Evolutionary conservation across 495 filamentous ascomycete genomes (phyloP).

Genomic region (Neurospora sp.): DNA sequence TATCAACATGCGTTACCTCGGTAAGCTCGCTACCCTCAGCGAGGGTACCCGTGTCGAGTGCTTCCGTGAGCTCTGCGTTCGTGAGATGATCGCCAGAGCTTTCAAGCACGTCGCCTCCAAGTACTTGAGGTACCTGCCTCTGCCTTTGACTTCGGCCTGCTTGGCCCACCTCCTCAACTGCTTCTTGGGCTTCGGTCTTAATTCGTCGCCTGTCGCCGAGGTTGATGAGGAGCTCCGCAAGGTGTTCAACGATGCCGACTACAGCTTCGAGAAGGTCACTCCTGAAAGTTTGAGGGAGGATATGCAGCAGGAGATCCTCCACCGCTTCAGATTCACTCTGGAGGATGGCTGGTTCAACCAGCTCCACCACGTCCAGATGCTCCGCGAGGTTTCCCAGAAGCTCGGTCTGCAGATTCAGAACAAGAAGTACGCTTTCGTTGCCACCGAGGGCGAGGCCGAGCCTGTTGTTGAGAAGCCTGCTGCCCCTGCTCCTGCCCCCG

Average conservation of each 20-base stretch:
- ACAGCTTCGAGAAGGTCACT: slow-evolving; percentile 66
- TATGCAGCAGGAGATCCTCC: slow-evolving; percentile 58
- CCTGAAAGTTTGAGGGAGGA: slow-evolving; percentile 59
- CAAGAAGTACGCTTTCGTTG: slow-evolving; percentile 68
- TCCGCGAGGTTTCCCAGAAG: slow-evolving; percentile 84
- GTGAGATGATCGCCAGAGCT: slow-evolving; percentile 87
- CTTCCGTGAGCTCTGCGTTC: slow-evolving; percentile 62
- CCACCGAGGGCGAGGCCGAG: slow-evolving; percentile 15
- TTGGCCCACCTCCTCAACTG: slow-evolving; percentile 90
- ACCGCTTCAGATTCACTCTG: slow-evolving; percentile 69
- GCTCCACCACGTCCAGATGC: slow-evolving; percentile 67
- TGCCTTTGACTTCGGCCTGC: slow-evolving; percentile 63
- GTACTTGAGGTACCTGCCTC: slow-evolving; percentile 71
- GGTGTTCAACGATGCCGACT: slow-evolving; percentile 75
- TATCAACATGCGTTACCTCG: slow-evolving; percentile 94
- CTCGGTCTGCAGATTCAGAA: slow-evolving; percentile 80
- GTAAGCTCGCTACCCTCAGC: slow-evolving; percentile 62
- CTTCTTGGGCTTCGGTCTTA: slow-evolving; percentile 68
- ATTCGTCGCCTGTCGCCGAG: slow-evolving; percentile 63
- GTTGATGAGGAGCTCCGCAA: slow-evolving; percentile 62
- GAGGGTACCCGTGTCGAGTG: slow-evolving; percentile 63
- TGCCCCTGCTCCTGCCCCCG: slow-evolving; percentile 17
- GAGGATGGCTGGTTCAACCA: slow-evolving; percentile 52
- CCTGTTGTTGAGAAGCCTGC: slow-evolving; percentile 11
- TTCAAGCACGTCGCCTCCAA: slow-evolving; percentile 87